Evolutionary conservation across 176 grass and related monocot species (phyloP).

Genomic region (Musa troglodytarum): DNA sequence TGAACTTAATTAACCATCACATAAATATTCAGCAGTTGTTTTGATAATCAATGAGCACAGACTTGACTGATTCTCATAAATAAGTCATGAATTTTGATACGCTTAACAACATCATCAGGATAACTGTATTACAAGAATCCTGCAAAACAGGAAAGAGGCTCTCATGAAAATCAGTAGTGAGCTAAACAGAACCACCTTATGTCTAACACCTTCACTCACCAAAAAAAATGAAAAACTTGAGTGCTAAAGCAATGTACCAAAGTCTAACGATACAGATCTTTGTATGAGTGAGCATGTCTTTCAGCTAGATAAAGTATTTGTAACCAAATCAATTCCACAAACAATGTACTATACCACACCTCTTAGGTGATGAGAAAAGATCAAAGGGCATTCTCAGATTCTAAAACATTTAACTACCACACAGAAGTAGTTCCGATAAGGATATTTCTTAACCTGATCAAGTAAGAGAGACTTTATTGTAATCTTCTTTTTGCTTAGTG

Average conservation of each 20-base stretch:
- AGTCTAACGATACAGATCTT: not conserved
- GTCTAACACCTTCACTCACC: not conserved
- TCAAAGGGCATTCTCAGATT: not conserved
- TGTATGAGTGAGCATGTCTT: not conserved
- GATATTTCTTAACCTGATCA: conserved; percentile 55
- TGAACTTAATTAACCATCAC: not conserved
- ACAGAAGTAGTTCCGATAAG: conserved; percentile 9
- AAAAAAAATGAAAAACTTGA: not conserved
- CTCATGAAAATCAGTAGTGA: not conserved
- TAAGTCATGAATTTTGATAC: not conserved
- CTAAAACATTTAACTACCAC: not conserved
- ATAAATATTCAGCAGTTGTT: not conserved
- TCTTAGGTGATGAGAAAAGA: not conserved
- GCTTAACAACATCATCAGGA: not conserved
- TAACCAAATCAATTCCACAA: no score
- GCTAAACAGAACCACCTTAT: not conserved
- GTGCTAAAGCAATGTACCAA: not conserved
- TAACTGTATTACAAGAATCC: not conserved
- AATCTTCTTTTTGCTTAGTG: conserved; percentile 54
- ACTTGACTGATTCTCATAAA: not conserved
- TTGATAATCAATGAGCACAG: not conserved
- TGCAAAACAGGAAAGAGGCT: not conserved
- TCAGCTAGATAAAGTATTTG: not conserved
- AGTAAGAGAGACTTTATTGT: conserved; percentile 84
- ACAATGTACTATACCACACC: not conserved